Percentiles rank a stretch among this genome's conserved stretches.
Conservation (phyloP, 2,329 filamentous ascomycete genomes). For the Nothophoma quercina region DNA sequence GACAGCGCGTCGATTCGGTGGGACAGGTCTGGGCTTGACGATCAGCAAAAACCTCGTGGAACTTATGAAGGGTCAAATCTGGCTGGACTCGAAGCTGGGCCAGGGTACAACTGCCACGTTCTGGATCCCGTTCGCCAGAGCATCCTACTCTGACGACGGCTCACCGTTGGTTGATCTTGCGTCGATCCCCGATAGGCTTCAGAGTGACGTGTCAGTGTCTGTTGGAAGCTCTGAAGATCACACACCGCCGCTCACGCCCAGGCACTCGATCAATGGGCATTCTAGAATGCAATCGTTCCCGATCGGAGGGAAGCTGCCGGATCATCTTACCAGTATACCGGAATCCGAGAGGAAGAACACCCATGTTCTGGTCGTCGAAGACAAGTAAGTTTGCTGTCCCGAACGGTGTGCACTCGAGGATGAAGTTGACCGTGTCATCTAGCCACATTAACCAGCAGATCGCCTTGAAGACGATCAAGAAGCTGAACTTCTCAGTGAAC, state of each 20-base stretch:
- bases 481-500: constrained; percentile 73
- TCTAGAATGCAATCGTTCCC: constrained; percentile 36
- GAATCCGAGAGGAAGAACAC: constrained; percentile 67
- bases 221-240: constrained; percentile 71
- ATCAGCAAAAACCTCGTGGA: constrained; percentile 81
- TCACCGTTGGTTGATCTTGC: constrained; percentile 67
- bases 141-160: constrained; percentile 60
- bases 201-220: constrained; percentile 64
- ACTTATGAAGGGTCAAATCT: constrained; percentile 79
- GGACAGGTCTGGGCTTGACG: constrained; percentile 78
- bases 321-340: constrained; percentile 57
- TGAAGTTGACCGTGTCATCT: constrained; percentile 9
- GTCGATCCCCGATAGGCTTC: constrained; percentile 71
- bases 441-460: constrained; percentile 75
- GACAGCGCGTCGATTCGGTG: constrained; percentile 79
- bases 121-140: constrained; percentile 78
- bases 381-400: constrained; percentile 66
- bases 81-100: constrained; percentile 71
- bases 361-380: constrained; percentile 80
- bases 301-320: constrained; percentile 34
- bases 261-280: constrained; percentile 26
- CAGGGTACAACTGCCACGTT: constrained; percentile 77
- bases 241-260: constrained; percentile 53
- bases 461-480: constrained; percentile 75
- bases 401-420: too few relatives aligned